Evolutionary conservation across 306 rosid genomes (phyloP).

Genomic region (Ochetophila trinervis): DNA sequence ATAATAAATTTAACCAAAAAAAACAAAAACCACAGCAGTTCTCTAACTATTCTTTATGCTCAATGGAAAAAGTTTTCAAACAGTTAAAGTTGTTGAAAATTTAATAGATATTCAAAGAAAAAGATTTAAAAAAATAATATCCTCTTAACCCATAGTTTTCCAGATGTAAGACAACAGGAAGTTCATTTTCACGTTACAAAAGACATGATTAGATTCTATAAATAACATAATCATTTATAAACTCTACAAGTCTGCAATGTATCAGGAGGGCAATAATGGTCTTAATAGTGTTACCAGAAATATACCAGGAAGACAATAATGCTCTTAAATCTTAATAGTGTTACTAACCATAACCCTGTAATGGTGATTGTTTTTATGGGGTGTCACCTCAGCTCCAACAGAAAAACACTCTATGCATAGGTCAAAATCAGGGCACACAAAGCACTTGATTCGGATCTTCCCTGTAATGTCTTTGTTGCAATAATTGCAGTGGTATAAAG

Average conservation of each 20-base stretch:
- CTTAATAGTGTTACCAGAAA: no score
- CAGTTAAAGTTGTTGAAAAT: slow-evolving; percentile 1
- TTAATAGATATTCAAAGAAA: not conserved
- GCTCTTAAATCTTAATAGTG: not conserved
- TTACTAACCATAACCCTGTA: slow-evolving; percentile 92
- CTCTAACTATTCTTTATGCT: not conserved
- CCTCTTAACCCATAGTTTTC: slow-evolving; percentile 4
- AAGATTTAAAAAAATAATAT: not conserved
- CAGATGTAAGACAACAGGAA: slow-evolving; percentile 9
- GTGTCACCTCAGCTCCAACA: slow-evolving; percentile 92
- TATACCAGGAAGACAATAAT: not conserved
- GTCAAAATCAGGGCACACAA: slow-evolving; percentile 90
- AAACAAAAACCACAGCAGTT: not conserved
- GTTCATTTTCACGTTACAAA: not conserved
- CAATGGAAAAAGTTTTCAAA: not conserved
- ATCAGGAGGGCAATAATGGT: no score
- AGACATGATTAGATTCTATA: not conserved
- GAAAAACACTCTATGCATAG: slow-evolving; percentile 92
- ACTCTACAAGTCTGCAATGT: not conserved
- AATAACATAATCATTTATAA: not conserved
- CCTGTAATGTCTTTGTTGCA: slow-evolving; percentile 97
- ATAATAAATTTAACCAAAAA: no score
- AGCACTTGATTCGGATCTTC: slow-evolving; percentile 90
- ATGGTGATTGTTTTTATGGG: slow-evolving; percentile 86
- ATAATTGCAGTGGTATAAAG: slow-evolving; percentile 92